Evolutionary conservation across 306 rosid species (phyloP), one percentile per base, ranked within the genome.

Genomic region (Trichosanthes cucumerina): DNA sequence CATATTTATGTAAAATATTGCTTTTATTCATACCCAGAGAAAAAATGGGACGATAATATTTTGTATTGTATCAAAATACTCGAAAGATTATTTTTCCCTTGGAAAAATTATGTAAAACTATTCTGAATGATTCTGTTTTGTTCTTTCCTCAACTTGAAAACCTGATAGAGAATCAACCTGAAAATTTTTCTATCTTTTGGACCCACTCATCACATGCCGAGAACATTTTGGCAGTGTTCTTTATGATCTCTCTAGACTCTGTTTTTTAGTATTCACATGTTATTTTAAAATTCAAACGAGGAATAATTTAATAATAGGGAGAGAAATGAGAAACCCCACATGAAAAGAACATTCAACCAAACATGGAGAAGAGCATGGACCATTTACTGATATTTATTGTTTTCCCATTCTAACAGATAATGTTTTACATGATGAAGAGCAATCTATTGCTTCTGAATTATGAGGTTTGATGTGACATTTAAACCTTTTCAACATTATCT

Each of bases 1-100:
- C 59, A 24, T 72, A 49, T 46, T 24, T 72, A 72, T 72, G 77
- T 72, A 72, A 72, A 72, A 47, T 74, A 74, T 74, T 50, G 62
- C 62, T 18, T 23, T 43, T 23, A 11, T 69, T 69, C 23, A 41
- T 14, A 43, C 75, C n/a, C 36, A 11, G 54, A 69, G 75, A 43
- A 43, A 69, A 47, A 23, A 69, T 43, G 11, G 74, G 74, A 68
- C 2, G 0, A n/a, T 68, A 68, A 39, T 39, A 65, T 65, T 36
- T 65, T 65, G 72, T 65, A 36, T 65, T 65, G 72, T 19, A 65
- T 34, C 19, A 18, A 65, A 16, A 36, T 36, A 36, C 72, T 65
- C 1, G 5, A 65, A 65, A 65, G 24, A 65, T 36, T 16, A 14
- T n/a, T n/a, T n/a, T n/a, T n/a, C n/a, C n/a, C n/a, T n/a, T n/a